Conservation (phyloP, 106 monocot species). For the Allium fistulosum region DNA sequence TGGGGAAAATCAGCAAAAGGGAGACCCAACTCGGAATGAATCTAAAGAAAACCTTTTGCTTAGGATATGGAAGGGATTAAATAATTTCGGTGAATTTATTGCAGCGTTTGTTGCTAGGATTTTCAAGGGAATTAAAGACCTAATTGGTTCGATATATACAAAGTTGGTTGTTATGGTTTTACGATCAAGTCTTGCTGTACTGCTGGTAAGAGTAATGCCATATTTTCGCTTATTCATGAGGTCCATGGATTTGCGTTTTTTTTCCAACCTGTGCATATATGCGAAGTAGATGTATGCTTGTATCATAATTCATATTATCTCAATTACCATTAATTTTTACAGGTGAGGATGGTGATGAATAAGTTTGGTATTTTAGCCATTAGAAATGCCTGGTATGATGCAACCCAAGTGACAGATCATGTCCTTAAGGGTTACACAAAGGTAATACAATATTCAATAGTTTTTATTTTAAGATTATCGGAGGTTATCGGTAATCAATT, state of each 20-base stretch:
- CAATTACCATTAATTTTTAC: slow-evolving; percentile 6
- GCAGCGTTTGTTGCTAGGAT: slow-evolving; percentile 9
- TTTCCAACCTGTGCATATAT: no score
- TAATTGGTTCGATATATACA: slow-evolving; percentile 30
- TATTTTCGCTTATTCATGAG: neutral
- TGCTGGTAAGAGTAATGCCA: slow-evolving; percentile 39
- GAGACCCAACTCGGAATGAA: neutral
- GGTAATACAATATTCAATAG: slow-evolving; percentile 20
- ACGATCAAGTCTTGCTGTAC: slow-evolving; percentile 45
- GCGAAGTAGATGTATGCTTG: no score
- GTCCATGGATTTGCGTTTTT: no score
- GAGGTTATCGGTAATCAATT: neutral
- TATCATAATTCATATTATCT: no score
- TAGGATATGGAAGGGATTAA: slow-evolving; percentile 42
- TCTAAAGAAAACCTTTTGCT: slow-evolving; percentile 20
- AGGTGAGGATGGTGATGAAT: slow-evolving; percentile 76
- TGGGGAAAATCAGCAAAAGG: slow-evolving; percentile 8
- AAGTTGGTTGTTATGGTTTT: slow-evolving; percentile 41
- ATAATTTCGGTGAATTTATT: slow-evolving; percentile 20
- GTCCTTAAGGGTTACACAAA: slow-evolving; percentile 83
- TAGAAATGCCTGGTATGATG: slow-evolving; percentile 78
- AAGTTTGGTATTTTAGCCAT: slow-evolving; percentile 62
- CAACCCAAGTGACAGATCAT: slow-evolving; percentile 57
- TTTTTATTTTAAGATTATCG: neutral
- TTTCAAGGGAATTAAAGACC: slow-evolving; percentile 36